phyloP scores from a whole-genome alignment of 108 stramenopile genomes.

The Cyclotella kingstonii region DNA sequence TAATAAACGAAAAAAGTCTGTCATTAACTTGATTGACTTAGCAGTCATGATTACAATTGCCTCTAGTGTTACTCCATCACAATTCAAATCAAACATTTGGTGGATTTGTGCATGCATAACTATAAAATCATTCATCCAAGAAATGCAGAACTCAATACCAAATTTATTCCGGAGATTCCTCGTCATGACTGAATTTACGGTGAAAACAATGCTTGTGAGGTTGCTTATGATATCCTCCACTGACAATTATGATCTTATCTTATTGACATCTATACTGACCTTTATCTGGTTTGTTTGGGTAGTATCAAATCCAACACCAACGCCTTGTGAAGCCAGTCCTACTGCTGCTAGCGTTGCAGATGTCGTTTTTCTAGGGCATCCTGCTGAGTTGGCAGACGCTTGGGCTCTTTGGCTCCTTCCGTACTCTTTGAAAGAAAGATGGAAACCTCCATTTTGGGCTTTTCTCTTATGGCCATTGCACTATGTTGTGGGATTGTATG shows the following conservation, averaged over 20 bases:
- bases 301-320: slow-evolving; percentile 18
- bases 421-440: slow-evolving; percentile 44
- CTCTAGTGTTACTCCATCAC: slow-evolving; percentile 4
- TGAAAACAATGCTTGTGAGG: slow-evolving; percentile 20
- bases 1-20: slow-evolving; percentile 2
- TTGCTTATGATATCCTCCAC: slow-evolving; percentile 3
- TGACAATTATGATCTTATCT: background rate
- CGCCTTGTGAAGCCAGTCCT: slow-evolving; percentile 24
- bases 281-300: slow-evolving; percentile 35
- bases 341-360: slow-evolving; percentile 17
- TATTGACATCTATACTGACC: slow-evolving; percentile 19
- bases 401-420: slow-evolving; percentile 61
- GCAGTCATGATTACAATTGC: slow-evolving; percentile 28
- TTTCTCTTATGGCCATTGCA: slow-evolving; percentile 49
- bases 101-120: slow-evolving; percentile 12
- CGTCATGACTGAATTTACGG: slow-evolving; percentile 10
- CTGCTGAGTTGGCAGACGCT: slow-evolving; percentile 42
- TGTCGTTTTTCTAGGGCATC: slow-evolving; percentile 32
- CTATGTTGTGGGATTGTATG: slow-evolving; percentile 45
- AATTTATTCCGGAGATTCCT: slow-evolving; percentile 11
- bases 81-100: slow-evolving; percentile 9
- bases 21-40: slow-evolving; percentile 31
- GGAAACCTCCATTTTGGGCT: slow-evolving; percentile 44
- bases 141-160: slow-evolving; percentile 10
- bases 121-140: slow-evolving; percentile 24